Percentiles rank a stretch among this genome's conserved stretches.
Evolutionary conservation across 2,329 filamentous ascomycete species (phyloP).

Genomic region (Trichoderma pleuroti): DNA sequence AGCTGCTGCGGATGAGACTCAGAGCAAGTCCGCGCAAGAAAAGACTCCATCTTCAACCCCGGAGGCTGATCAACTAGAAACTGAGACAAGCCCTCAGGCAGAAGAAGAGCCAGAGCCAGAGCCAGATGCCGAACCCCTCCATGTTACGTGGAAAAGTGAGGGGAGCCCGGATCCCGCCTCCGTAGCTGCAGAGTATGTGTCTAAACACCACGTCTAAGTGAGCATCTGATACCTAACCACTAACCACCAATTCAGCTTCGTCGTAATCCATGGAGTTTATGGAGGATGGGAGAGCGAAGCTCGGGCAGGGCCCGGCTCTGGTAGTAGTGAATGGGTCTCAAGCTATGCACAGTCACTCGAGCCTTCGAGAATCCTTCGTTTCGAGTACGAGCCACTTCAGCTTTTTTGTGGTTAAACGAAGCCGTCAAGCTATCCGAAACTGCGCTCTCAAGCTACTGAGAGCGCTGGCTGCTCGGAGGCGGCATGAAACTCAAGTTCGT

Average conservation of each 20-base stretch:
- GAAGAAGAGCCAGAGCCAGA: conserved; percentile 5
- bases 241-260: neutral
- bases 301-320: conserved; percentile 8
- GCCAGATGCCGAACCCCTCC: conserved; percentile 16
- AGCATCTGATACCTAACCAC: neutral
- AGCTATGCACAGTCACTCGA: neutral
- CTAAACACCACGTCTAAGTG: neutral
- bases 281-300: neutral
- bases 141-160: conserved; percentile 4
- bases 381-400: conserved; percentile 13
- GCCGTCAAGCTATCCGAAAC: conserved; percentile 13
- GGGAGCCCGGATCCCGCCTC: neutral
- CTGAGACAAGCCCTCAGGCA: neutral
- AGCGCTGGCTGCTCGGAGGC: neutral
- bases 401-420: conserved; percentile 16
- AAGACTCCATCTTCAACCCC: neutral
- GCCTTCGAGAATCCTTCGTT: neutral
- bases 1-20: neutral
- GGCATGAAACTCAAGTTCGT: conserved; percentile 2
- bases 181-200: conserved; percentile 13
- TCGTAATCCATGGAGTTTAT: conserved; percentile 16
- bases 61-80: neutral
- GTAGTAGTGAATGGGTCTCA: conserved; percentile 10
- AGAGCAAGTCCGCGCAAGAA: neutral
- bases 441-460: conserved; percentile 10